A percentile compares a stretch with the other conserved stretches of the same genome.
Conservation (phyloP, 2,329 filamentous ascomycete genomes). For the Colletotrichum nymphaeae region DNA sequence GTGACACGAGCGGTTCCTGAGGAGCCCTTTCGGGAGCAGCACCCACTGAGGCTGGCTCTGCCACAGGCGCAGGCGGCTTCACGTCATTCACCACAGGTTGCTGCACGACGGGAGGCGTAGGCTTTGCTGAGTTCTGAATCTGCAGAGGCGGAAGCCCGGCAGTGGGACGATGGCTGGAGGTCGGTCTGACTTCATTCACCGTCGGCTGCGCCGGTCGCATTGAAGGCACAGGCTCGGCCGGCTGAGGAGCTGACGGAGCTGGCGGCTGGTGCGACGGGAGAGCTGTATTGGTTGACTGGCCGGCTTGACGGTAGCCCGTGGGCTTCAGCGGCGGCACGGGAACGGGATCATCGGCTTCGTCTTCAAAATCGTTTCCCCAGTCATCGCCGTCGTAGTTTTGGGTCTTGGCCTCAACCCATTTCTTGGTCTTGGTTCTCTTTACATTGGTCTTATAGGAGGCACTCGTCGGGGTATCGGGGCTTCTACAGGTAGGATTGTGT, state of each 20-base stretch:
- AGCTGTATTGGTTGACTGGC: conserved; percentile 43
- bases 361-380: conserved; percentile 80
- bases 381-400: conserved; percentile 93
- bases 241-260: conserved; percentile 29
- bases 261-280: conserved; percentile 36
- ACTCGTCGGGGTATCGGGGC: conserved; percentile 38
- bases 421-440: conserved; percentile 88
- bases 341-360: conserved; percentile 57
- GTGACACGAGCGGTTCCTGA: conserved; percentile 38
- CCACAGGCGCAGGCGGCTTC: not conserved
- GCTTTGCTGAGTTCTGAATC: conserved; percentile 43
- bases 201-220: conserved; percentile 38
- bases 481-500: conserved; percentile 6
- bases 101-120: not conserved
- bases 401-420: conserved; percentile 92
- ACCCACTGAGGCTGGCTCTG: conserved; percentile 24
- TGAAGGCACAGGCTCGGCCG: conserved; percentile 41
- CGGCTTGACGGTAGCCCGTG: conserved; percentile 40
- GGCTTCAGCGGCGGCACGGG: conserved; percentile 44
- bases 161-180: conserved; percentile 39
- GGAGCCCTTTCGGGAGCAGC: conserved; percentile 30
- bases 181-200: conserved; percentile 29
- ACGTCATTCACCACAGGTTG: conserved; percentile 27
- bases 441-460: conserved; percentile 82
- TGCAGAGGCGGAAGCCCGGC: conserved; percentile 44